Percentiles rank a stretch among this genome's conserved stretches.
phyloP scores from a whole-genome alignment of 352 stramenopile species.

The Elongisporangium undulatum region DNA sequence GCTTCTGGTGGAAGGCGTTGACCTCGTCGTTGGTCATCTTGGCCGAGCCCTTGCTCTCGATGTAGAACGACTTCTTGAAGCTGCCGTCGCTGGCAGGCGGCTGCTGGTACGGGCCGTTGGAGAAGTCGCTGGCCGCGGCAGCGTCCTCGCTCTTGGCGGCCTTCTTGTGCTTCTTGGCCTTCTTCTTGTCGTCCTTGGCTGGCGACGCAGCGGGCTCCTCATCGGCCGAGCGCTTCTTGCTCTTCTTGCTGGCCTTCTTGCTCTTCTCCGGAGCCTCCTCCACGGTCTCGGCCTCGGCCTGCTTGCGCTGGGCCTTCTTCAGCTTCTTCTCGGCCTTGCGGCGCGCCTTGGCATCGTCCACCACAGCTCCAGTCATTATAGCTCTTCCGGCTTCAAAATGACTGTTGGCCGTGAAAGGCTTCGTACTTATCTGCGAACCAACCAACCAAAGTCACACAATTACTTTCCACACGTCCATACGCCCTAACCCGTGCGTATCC shows the following conservation, averaged over 20 bases:
- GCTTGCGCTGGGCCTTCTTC: constrained; percentile 38
- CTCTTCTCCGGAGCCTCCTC: constrained; percentile 19
- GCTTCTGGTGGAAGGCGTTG: constrained; percentile 79
- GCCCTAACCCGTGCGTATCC: not conserved
- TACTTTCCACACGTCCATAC: not conserved
- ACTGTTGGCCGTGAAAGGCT: not conserved
- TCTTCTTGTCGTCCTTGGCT: constrained; percentile 33
- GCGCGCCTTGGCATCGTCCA: constrained; percentile 29
- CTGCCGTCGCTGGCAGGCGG: constrained; percentile 48
- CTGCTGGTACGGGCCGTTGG: constrained; percentile 72
- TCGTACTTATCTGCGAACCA: not conserved
- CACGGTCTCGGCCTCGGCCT: constrained; percentile 8
- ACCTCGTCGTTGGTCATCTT: constrained; percentile 80
- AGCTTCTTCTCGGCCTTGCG: constrained; percentile 41
- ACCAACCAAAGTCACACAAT: not conserved
- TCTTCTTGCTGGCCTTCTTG: constrained; percentile 26
- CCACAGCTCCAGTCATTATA: constrained; percentile 6
- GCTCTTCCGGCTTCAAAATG: not conserved
- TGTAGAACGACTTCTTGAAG: constrained; percentile 87
- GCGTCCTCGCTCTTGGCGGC: constrained; percentile 30
- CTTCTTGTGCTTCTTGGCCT: constrained; percentile 53
- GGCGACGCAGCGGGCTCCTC: not conserved
- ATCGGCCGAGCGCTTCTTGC: constrained; percentile 8
- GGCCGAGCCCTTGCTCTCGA: constrained; percentile 56
- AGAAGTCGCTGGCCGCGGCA: constrained; percentile 45